Evolutionary conservation across 2,329 filamentous ascomycete genomes (phyloP).

Genomic region (Alternaria incomplexa): DNA sequence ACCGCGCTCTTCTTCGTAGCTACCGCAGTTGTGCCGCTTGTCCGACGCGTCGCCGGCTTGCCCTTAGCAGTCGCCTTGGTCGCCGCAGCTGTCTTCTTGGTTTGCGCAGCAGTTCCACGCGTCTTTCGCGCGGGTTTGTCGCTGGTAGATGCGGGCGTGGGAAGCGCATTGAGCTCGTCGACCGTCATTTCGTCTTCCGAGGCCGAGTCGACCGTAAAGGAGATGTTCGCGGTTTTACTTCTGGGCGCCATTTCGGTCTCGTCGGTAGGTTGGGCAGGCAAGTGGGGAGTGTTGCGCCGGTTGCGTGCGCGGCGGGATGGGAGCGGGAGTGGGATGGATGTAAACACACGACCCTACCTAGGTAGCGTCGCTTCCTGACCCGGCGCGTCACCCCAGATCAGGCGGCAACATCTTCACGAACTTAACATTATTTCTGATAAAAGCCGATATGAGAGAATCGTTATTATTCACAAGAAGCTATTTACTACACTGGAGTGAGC

Average conservation of each 20-base stretch:
- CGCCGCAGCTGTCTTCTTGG: conserved; percentile 27
- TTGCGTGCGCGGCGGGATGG: conserved; percentile 9
- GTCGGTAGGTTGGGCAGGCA: neutral
- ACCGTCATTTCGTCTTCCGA: conserved; percentile 50
- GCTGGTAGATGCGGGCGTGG: conserved; percentile 49
- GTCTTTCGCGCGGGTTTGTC: conserved; percentile 48
- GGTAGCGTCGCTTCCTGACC: conserved; percentile 1
- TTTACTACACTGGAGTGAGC: conserved; percentile 1
- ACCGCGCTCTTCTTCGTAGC: conserved; percentile 47
- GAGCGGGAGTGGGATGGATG: conserved; percentile 5
- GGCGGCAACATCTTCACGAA: neutral
- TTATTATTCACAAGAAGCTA: conserved; percentile 9
- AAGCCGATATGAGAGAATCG: neutral
- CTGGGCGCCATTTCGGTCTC: conserved; percentile 40
- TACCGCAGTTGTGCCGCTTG: conserved; percentile 41
- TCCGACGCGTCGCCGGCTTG: conserved; percentile 46
- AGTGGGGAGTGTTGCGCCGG: conserved; percentile 3
- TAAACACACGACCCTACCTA: conserved; percentile 7
- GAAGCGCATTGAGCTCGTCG: conserved; percentile 44
- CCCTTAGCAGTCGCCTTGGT: conserved; percentile 44
- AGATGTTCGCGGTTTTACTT: conserved; percentile 40
- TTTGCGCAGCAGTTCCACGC: conserved; percentile 39
- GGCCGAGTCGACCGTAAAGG: conserved; percentile 49
- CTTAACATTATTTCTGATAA: neutral
- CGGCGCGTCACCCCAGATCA: neutral